These are phyloP conservation scores for Podila epicladia DNA, from an alignment of 192 early-diverging fungal species.

Conservation along the genomic window DNA sequence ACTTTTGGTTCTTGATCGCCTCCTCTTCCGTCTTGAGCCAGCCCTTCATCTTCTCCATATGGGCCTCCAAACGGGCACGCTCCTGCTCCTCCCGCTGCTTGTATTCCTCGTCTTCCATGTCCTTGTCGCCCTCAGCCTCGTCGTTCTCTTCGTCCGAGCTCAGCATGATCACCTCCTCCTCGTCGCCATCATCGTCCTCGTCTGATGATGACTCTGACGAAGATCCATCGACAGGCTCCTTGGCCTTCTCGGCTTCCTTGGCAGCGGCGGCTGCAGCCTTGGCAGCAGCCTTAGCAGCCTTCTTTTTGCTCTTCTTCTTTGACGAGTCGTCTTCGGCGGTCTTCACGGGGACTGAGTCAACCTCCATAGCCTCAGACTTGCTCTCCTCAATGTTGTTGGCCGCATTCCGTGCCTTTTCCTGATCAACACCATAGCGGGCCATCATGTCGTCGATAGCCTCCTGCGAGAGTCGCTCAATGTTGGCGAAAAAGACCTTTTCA, in stretches of 20 bases:
- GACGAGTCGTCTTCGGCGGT: slow-evolving; percentile 7
- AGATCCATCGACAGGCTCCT: slow-evolving; percentile 18
- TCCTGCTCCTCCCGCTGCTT: slow-evolving; percentile 25
- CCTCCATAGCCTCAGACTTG: neutral
- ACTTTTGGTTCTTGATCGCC: slow-evolving; percentile 23
- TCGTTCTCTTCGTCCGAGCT: slow-evolving; percentile 35
- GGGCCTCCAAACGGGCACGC: slow-evolving; percentile 11
- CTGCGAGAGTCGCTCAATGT: slow-evolving; percentile 16
- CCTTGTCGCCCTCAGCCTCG: slow-evolving; percentile 14
- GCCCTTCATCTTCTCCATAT: slow-evolving; percentile 10
- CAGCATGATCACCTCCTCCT: slow-evolving; percentile 22
- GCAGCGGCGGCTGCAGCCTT: slow-evolving; percentile 1
- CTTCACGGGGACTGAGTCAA: neutral
- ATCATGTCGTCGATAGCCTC: neutral
- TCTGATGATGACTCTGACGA: slow-evolving; percentile 44
- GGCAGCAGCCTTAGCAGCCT: slow-evolving; percentile 4
- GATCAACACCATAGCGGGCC: neutral
- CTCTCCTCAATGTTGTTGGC: neutral
- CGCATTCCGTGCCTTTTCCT: neutral
- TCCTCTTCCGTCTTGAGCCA: slow-evolving; percentile 29
- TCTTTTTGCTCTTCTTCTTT: slow-evolving; percentile 15
- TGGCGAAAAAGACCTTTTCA: slow-evolving; percentile 44
- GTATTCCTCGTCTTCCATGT: slow-evolving; percentile 26
- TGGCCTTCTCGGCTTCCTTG: neutral
- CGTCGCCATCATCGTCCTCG: slow-evolving; percentile 34